Base-by-base conservation (phyloP, 768 basidiomycete genomes). In the Crepidotus variabilis region DNA sequence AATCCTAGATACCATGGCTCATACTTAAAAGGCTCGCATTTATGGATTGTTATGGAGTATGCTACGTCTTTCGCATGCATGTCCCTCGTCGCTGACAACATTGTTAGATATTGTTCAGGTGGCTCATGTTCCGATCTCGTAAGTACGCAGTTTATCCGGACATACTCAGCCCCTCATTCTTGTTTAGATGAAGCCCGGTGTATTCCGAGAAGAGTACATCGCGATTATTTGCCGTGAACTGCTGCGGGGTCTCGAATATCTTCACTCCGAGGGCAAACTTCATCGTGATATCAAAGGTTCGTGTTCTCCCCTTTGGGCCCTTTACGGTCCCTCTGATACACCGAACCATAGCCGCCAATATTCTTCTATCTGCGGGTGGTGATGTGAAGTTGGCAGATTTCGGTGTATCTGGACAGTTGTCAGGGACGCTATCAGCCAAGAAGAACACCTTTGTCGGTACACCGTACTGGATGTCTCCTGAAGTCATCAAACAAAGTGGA, bases 381-480 rank as follows among this genome's bases (percentile, higher is more conserved):
- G 94, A 96, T 62, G 96, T 99, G 62, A 99, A 99, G 70, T 79
- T 99, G 22, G 97, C 97, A 47, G 97, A 99, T 69, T 99, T 99
- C 66, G 97, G 97, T 67, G 97, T 99, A 3, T 98, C 95, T 1
- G 97, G 97, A 24, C 97, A 99, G 66, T 80, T 99, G 24, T 94
- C 92, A 20, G 94, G 94, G 2, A 95, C 92, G 1, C 75, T 95
- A 46, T 92, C 90, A 10, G 92, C 91, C 18, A 94, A 93, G 82
- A 94, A 98, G 83, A 98, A 99, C 64, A 99, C 96, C 0, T 98
- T 95, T 68, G 96, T 96, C 32, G 93, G 93, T 24, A 95, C 96
- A 16, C 96, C 96, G 2, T 99, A 98, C 68, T 99, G 97, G 97
- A 99, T 99, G 97, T 94, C 93, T 6, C 97, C 97, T 6, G 97